phyloP scores from a whole-genome alignment of 139 green algal genomes.

The Chlorella sp. region DNA sequence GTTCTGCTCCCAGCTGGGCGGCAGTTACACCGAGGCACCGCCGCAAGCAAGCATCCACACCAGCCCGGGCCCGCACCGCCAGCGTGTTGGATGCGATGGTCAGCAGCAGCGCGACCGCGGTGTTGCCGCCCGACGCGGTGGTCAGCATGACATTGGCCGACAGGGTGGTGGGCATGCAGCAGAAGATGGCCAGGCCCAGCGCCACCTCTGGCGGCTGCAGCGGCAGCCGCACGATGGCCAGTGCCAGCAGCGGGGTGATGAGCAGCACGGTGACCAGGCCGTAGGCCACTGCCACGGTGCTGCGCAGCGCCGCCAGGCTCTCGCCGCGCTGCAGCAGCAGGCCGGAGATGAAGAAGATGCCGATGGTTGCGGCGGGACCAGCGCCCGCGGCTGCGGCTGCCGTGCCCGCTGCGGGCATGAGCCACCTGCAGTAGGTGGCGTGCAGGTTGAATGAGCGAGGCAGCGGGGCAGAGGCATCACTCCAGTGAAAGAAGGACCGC shows the following conservation, averaged over 20 bases:
- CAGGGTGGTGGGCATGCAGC: slow-evolving; percentile 79
- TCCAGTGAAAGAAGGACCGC: too few species aligned
- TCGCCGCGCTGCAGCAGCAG: slow-evolving; percentile 57
- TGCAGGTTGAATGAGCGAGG: too few species aligned
- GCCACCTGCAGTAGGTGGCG: slow-evolving; percentile 18
- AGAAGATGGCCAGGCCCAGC: slow-evolving; percentile 75
- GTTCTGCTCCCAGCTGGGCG: too few species aligned
- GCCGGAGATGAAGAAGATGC: slow-evolving; percentile 64
- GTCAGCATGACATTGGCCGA: slow-evolving; percentile 63
- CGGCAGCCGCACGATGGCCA: slow-evolving; percentile 52
- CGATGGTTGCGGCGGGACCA: slow-evolving; percentile 48
- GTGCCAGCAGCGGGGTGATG: slow-evolving; percentile 55
- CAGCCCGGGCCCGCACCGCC: background rate
- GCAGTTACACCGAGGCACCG: too few species aligned
- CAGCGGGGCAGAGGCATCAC: too few species aligned
- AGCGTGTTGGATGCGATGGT: slow-evolving; percentile 79
- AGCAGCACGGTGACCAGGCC: slow-evolving; percentile 62
- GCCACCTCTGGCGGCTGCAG: slow-evolving; percentile 56
- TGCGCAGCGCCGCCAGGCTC: slow-evolving; percentile 30
- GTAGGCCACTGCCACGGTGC: slow-evolving; percentile 24
- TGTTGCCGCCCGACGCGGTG: slow-evolving; percentile 69
- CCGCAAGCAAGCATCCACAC: background rate
- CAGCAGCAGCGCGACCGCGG: slow-evolving; percentile 81
- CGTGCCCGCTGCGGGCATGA: slow-evolving; percentile 37
- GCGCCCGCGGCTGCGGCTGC: slow-evolving; percentile 40